Evolutionary conservation across 495 filamentous ascomycete species (phyloP).

Genomic region (Lineolata rhizophorae): DNA sequence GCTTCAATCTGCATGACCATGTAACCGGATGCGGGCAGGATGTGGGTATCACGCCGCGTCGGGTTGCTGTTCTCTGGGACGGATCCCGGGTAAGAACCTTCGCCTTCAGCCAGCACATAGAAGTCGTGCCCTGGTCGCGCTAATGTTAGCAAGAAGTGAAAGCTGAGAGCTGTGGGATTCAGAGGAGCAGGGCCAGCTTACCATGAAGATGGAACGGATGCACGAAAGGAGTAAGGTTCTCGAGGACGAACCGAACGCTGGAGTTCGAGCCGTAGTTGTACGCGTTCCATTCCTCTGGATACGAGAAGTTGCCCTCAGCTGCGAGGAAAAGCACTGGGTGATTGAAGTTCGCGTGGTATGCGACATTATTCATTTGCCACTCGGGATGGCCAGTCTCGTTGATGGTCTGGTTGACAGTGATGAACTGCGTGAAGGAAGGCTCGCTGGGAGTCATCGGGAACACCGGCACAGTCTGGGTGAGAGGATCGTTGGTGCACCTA

Average conservation of each 20-base stretch:
- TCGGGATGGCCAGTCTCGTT: conserved; percentile 8
- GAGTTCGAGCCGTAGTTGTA: conserved; percentile 15
- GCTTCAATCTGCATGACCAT: conserved; percentile 29
- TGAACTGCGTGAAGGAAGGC: conserved; percentile 10
- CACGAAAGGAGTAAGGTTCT: conserved; percentile 6
- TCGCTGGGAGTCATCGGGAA: conserved; percentile 9
- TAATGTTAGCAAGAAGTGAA: conserved; percentile 5
- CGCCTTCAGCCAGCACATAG: conserved; percentile 26
- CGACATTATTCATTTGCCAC: conserved; percentile 6
- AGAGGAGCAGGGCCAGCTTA: not conserved
- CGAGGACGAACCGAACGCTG: conserved; percentile 12
- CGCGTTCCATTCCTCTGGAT: conserved; percentile 10
- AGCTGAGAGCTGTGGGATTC: not conserved
- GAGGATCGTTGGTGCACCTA: conserved; percentile 17
- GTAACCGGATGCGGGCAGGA: conserved; percentile 19
- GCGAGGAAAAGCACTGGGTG: conserved; percentile 16
- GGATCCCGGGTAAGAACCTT: conserved; percentile 25
- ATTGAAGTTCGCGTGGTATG: conserved; percentile 19
- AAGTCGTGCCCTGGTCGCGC: conserved; percentile 18
- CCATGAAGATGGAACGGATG: conserved; percentile 12
- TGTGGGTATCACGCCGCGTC: conserved; percentile 29
- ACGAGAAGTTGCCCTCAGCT: conserved; percentile 13
- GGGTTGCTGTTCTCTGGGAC: conserved; percentile 27
- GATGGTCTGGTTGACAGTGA: conserved; percentile 11
- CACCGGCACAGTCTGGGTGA: conserved; percentile 12